A percentile compares a stretch with the other conserved stretches of the same genome.
Evolutionary conservation across 257 asterid species (phyloP).

Genomic region (Petrea volubilis): DNA sequence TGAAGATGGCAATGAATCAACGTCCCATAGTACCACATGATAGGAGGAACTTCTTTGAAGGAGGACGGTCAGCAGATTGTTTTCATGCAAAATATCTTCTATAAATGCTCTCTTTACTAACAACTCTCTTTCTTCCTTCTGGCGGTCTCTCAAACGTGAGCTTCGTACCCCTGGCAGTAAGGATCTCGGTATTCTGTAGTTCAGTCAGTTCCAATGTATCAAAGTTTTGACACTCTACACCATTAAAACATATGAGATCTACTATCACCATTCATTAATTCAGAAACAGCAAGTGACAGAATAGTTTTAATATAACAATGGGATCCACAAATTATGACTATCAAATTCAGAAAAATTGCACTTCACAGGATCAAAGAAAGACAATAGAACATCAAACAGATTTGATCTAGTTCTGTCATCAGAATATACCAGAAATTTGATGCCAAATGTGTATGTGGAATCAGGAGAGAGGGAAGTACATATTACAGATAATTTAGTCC

Average conservation of each 20-base stretch:
- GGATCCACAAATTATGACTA: too few relatives aligned
- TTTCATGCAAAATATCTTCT: constrained; percentile 81
- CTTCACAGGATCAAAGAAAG: not conserved
- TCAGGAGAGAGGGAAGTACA: constrained; percentile 3
- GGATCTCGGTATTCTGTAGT: constrained; percentile 91
- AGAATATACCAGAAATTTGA: constrained; percentile 7
- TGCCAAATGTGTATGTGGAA: not conserved
- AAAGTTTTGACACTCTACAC: constrained; percentile 21
- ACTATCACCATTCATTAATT: constrained; percentile 7
- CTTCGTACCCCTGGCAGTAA: constrained; percentile 87
- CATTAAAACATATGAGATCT: constrained; percentile 15
- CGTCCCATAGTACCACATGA: constrained; percentile 75
- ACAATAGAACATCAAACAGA: constrained; percentile 6
- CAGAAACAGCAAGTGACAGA: constrained; percentile 20
- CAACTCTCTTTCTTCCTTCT: constrained; percentile 84
- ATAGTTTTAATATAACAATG: too few relatives aligned
- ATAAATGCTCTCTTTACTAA: constrained; percentile 86
- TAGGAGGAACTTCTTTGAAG: constrained; percentile 57
- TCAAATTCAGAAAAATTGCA: not conserved
- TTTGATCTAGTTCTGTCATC: not conserved
- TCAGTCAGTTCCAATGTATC: constrained; percentile 31
- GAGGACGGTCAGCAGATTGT: constrained; percentile 53
- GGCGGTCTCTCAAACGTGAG: constrained; percentile 90
- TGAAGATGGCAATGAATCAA: constrained; percentile 69
- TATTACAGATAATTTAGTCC: not conserved